Evolutionary conservation across 371 early-diverging fungal genomes (phyloP), one percentile per base, ranked within the genome.

Genomic region (Actinomortierella ambigua): DNA sequence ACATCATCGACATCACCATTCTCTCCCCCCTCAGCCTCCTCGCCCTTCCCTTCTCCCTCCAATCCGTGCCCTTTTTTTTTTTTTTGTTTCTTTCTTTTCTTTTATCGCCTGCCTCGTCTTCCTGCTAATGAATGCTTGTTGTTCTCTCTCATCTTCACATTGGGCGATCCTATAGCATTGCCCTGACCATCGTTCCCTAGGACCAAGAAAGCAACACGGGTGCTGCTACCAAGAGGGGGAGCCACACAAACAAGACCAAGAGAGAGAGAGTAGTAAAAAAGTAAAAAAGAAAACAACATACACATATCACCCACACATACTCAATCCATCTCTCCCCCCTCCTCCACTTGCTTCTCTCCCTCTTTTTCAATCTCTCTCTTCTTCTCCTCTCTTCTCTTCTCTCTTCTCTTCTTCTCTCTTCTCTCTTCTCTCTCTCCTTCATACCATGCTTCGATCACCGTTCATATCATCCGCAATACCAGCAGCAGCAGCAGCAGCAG

Each of bases 301-400:
- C 51, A 29, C 51, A n/a, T n/a, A n/a, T n/a, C n/a, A n/a, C n/a
- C n/a, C n/a, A n/a, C n/a, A n/a, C n/a, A n/a, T n/a, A n/a, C n/a
- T n/a, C 51, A 11, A 24, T 51, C 28, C 1, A 6, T 28, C 15
- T 51, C 28, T 11, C 51, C 28, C 26, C n/a, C 34, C 28, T 17
- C 23, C 22, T 17, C 3, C 48, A 15, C 48, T 13, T 53, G 40
- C 41, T 53, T 40, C 34, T 34, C 28, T 20, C 40, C n/a, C 27
- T 51, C 41, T 20, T 46, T 18, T 14, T 29, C 17, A 3, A 39
- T n/a, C 39, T 29, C 39, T 46, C 46, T 24, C 39, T 13, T 26
- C 40, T 23, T 27, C 8, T 48, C 48, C 22, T 34, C 22, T 48
- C 48, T 48, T 48, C n/a, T n/a, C n/a, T n/a, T n/a, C n/a, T 48